Conservation (phyloP, 2,329 filamentous ascomycete genomes). For the Aureobasidium sp. region DNA sequence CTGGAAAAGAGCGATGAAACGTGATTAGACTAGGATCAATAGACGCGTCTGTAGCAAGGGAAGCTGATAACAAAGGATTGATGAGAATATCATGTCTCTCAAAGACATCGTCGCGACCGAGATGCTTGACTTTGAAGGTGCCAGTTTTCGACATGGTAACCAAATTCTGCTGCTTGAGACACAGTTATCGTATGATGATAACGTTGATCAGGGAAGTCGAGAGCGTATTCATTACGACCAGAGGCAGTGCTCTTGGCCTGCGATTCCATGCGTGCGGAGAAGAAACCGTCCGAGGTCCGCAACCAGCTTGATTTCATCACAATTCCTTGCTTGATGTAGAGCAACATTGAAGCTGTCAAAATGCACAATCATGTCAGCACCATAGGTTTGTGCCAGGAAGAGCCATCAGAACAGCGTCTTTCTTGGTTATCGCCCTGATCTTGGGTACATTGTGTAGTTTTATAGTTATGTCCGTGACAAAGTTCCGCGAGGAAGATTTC, state of each 20-base stretch:
- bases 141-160: not conserved
- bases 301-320: not conserved
- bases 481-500: not conserved
- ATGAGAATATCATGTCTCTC: not conserved
- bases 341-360: not conserved
- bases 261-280: not conserved
- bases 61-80: not conserved
- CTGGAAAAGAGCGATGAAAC: constrained; percentile 43
- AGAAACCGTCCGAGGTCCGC: not conserved
- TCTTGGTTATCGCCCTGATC: not conserved
- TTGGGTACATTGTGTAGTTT: too few relatives aligned
- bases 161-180: not conserved
- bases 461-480: not conserved
- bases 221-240: not conserved
- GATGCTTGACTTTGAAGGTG: not conserved
- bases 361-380: not conserved
- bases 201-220: not conserved
- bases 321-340: not conserved
- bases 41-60: not conserved
- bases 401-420: not conserved
- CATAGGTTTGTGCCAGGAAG: not conserved
- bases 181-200: not conserved
- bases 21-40: constrained; percentile 1
- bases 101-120: not conserved
- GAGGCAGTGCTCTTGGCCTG: constrained; percentile 11